Percentiles rank a stretch among this genome's conserved stretches.
Conservation (phyloP, 768 basidiomycete genomes). For the Candolleomyces eurysporus region DNA sequence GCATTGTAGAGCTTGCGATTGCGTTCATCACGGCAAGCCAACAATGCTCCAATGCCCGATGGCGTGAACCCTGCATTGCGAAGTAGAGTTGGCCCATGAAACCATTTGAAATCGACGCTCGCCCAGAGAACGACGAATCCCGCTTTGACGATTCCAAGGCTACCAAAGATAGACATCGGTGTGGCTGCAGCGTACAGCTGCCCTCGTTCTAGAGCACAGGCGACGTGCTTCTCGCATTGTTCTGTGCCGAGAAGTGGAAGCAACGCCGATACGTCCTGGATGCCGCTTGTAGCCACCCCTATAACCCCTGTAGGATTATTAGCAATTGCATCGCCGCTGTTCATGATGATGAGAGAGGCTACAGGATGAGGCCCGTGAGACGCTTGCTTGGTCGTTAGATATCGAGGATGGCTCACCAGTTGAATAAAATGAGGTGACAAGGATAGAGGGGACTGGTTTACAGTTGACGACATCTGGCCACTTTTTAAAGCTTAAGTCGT, state of each 20-base stretch:
- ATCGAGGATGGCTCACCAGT: too few species aligned
- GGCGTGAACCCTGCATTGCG: slow-evolving; percentile 3
- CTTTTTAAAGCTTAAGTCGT: too few species aligned
- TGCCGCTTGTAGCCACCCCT: slow-evolving; percentile 14
- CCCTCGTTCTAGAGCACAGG: slow-evolving; percentile 15
- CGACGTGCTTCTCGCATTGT: slow-evolving; percentile 20
- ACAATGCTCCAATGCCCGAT: background rate
- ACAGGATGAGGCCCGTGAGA: too few species aligned
- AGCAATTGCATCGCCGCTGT: too few species aligned
- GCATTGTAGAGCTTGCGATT: background rate
- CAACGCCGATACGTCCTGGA: slow-evolving; percentile 23
- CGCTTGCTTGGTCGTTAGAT: too few species aligned
- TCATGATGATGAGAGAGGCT: too few species aligned
- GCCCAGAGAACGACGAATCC: slow-evolving; percentile 13
- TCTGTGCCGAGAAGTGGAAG: slow-evolving; percentile 23
- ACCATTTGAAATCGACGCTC: slow-evolving; percentile 6
- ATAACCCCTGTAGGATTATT: background rate
- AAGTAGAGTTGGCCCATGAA: background rate
- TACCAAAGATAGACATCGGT: too few species aligned
- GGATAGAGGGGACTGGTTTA: too few species aligned
- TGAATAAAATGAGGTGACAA: too few species aligned
- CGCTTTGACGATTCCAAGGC: slow-evolving; percentile 19
- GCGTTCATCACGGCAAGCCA: background rate
- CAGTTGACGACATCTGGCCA: too few species aligned
- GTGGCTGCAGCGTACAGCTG: slow-evolving; percentile 21